Percentiles rank a stretch among this genome's conserved stretches.
These are phyloP conservation scores for Naganishia vaughanmartiniae DNA, from an alignment of 768 basidiomycete genomes.

Conservation along the genomic window DNA sequence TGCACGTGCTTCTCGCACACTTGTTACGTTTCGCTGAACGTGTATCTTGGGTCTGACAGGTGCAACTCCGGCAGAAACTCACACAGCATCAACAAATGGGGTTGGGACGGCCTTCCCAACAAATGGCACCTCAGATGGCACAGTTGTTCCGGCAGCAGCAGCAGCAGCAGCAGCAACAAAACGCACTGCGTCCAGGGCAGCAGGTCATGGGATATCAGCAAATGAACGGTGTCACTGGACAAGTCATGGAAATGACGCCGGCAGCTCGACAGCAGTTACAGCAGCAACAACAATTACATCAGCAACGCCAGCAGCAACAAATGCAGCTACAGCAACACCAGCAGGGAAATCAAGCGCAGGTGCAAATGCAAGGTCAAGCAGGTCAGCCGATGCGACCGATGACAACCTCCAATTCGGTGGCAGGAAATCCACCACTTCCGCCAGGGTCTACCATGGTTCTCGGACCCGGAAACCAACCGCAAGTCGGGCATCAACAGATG, in stretches of 20 bases:
- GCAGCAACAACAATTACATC: conserved; percentile 37
- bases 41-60: conserved; percentile 31
- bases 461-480: not conserved
- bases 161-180: conserved; percentile 19
- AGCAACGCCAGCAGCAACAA: conserved; percentile 21
- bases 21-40: not conserved
- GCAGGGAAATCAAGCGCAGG: not conserved
- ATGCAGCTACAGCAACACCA: conserved; percentile 19
- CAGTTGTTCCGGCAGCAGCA: conserved; percentile 22
- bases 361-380: not conserved
- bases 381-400: not conserved
- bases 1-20: not conserved
- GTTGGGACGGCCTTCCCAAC: conserved; percentile 27
- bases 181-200: conserved; percentile 3
- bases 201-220: conserved; percentile 15
- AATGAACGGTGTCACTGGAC: conserved; percentile 10
- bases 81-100: conserved; percentile 31
- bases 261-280: conserved; percentile 24
- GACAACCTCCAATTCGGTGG: not conserved
- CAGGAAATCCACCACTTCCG: not conserved
- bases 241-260: conserved; percentile 22
- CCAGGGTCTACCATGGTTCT: not conserved
- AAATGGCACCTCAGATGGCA: conserved; percentile 30
- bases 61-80: conserved; percentile 40
- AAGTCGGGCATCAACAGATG: not conserved